Conservation (phyloP, 768 basidiomycete species). For the Boletus speciosus region DNA sequence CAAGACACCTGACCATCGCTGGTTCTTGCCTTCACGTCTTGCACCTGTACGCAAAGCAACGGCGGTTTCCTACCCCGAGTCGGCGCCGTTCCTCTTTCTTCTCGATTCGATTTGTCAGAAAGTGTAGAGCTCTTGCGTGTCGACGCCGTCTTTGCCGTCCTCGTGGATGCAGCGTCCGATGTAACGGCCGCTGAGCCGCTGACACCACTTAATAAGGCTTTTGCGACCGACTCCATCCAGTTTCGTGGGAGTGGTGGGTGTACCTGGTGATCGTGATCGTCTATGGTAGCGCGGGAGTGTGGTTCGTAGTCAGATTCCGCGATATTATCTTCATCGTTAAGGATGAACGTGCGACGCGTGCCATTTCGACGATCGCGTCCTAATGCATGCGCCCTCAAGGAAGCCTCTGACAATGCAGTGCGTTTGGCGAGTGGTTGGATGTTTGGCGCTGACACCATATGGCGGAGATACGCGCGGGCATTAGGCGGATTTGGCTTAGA, state of each 20-base stretch:
- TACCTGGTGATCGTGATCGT: conserved; percentile 29
- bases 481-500: conserved; percentile 36
- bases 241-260: conserved; percentile 58
- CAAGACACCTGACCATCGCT: conserved; percentile 41
- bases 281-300: conserved; percentile 29
- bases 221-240: conserved; percentile 73
- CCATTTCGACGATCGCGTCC: conserved; percentile 23
- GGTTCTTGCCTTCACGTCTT: conserved; percentile 27
- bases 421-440: conserved; percentile 37
- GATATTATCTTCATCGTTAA: conserved; percentile 33
- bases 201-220: conserved; percentile 56
- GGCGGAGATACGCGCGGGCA: conserved; percentile 67
- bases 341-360: conserved; percentile 29
- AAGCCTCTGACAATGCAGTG: conserved; percentile 30
- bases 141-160: conserved; percentile 18
- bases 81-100: conserved; percentile 15
- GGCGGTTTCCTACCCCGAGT: conserved; percentile 26
- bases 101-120: conserved; percentile 26
- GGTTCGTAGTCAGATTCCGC: conserved; percentile 19
- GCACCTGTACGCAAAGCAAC: conserved; percentile 33
- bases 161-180: conserved; percentile 22
- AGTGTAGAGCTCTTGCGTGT: conserved; percentile 25
- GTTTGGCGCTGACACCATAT: conserved; percentile 63
- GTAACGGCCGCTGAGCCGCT: conserved; percentile 35
- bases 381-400: conserved; percentile 32